A percentile compares a stretch with the other conserved stretches of the same genome.
These are phyloP conservation scores for Mortierella sp. DNA, from an alignment of 371 early-diverging fungal genomes.

Conservation along the genomic window DNA sequence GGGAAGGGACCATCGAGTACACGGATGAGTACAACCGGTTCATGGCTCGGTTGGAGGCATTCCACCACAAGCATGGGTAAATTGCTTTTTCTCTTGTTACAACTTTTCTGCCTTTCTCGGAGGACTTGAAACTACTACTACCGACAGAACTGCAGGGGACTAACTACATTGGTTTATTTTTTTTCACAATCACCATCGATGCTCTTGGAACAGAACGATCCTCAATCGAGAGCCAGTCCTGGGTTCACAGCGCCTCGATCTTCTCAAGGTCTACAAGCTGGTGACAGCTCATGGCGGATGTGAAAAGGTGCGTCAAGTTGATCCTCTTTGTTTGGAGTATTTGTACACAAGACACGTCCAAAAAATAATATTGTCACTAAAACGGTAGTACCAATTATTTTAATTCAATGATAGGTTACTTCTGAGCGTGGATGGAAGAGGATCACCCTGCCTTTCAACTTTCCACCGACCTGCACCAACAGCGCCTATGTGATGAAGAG, in stretches of 20 bases:
- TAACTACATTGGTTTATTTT: background rate
- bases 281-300: conserved; percentile 83
- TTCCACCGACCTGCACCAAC: conserved; percentile 89
- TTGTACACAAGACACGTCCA: background rate
- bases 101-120: background rate
- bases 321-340: background rate
- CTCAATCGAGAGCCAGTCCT: conserved; percentile 84
- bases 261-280: conserved; percentile 77
- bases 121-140: background rate
- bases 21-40: conserved; percentile 82
- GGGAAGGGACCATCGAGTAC: conserved; percentile 78
- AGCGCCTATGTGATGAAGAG: conserved; percentile 85
- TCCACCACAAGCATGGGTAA: conserved; percentile 82
- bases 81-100: background rate
- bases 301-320: conserved; percentile 69
- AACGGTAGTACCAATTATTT: background rate
- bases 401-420: conserved; percentile 72
- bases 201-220: conserved; percentile 72
- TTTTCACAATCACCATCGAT: conserved; percentile 4
- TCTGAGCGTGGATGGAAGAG: conserved; percentile 85
- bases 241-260: conserved; percentile 84
- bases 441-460: conserved; percentile 81
- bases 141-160: background rate
- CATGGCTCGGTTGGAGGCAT: conserved; percentile 77
- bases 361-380: background rate